A percentile compares a stretch with the other conserved stretches of the same genome.
Evolutionary conservation across 1,139 yeast species (phyloP).

Genomic region (Pichia kudriavzevii): DNA sequence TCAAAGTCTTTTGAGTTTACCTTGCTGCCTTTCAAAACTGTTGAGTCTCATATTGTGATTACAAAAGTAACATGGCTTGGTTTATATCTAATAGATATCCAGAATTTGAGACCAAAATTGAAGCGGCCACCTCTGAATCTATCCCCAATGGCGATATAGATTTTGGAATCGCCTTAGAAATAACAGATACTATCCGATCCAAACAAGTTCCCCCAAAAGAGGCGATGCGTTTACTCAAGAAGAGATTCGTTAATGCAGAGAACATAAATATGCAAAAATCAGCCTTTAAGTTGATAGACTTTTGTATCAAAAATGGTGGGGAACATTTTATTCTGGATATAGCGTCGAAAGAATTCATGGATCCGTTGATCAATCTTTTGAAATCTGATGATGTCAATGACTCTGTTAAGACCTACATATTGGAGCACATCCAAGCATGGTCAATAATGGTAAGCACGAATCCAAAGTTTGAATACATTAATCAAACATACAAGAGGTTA

Average conservation of each 20-base stretch:
- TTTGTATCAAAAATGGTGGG: conserved; percentile 92
- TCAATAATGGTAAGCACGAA: conserved; percentile 65
- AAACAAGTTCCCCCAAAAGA: conserved; percentile 77
- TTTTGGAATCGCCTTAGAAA: conserved; percentile 69
- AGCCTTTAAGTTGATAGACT: conserved; percentile 68
- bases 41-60: too few relatives aligned
- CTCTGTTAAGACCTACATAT: conserved; percentile 52
- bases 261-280: conserved; percentile 76
- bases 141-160: conserved; percentile 92
- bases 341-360: conserved; percentile 82
- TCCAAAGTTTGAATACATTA: conserved; percentile 59
- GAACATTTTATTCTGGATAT: conserved; percentile 73
- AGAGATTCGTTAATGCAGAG: conserved; percentile 47
- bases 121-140: conserved; percentile 77
- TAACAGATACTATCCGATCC: conserved; percentile 81
- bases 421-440: conserved; percentile 71
- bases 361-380: conserved; percentile 45
- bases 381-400: conserved; percentile 36
- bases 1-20: too few relatives aligned
- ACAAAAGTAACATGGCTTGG: too few relatives aligned
- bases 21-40: too few relatives aligned
- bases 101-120: conserved; percentile 57
- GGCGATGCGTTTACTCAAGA: conserved; percentile 77
- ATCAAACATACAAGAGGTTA: conserved; percentile 52
- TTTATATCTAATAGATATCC: conserved; percentile 38